These are phyloP conservation scores for Penicillium chermesinum DNA, from an alignment of 495 filamentous ascomycete species.

Conservation along the genomic window DNA sequence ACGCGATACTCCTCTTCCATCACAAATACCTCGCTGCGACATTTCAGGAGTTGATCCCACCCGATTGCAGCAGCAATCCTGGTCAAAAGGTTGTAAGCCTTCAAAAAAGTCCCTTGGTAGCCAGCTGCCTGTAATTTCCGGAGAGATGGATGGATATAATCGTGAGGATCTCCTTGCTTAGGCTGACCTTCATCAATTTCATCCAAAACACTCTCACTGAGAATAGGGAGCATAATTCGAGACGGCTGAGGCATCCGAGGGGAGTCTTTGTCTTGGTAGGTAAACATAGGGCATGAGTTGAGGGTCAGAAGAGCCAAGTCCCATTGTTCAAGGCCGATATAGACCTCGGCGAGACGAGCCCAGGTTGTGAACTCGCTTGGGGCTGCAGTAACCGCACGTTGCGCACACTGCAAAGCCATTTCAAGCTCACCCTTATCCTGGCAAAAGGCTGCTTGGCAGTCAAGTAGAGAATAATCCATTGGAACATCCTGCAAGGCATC, in stretches of 20 bases:
- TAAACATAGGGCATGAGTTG: constrained; percentile 99
- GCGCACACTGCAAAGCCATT: constrained; percentile 88
- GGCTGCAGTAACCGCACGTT: constrained; percentile 87
- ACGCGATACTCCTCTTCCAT: constrained; percentile 98
- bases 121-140: constrained; percentile 79
- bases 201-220: constrained; percentile 86
- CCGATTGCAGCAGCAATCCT: constrained; percentile 94
- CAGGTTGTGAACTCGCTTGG: constrained; percentile 97
- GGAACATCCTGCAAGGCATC: constrained; percentile 84
- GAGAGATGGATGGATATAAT: constrained; percentile 81
- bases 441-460: constrained; percentile 90
- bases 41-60: constrained; percentile 92
- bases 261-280: constrained; percentile 95
- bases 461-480: constrained; percentile 93
- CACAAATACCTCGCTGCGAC: constrained; percentile 93
- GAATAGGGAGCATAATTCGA: constrained; percentile 77
- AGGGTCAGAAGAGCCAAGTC: constrained; percentile 87
- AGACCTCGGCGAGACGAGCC: constrained; percentile 89
- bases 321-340: constrained; percentile 89
- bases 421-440: constrained; percentile 77
- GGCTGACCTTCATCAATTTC: constrained; percentile 91
- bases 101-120: constrained; percentile 91
- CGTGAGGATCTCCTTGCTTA: constrained; percentile 60
- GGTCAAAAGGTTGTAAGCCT: constrained; percentile 89
- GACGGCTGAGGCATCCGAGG: constrained; percentile 88